Percentiles rank a stretch among this genome's conserved stretches.
These are phyloP conservation scores for Tylopilus vinaceipallidus DNA, from an alignment of 768 basidiomycete species.

Conservation along the genomic window DNA sequence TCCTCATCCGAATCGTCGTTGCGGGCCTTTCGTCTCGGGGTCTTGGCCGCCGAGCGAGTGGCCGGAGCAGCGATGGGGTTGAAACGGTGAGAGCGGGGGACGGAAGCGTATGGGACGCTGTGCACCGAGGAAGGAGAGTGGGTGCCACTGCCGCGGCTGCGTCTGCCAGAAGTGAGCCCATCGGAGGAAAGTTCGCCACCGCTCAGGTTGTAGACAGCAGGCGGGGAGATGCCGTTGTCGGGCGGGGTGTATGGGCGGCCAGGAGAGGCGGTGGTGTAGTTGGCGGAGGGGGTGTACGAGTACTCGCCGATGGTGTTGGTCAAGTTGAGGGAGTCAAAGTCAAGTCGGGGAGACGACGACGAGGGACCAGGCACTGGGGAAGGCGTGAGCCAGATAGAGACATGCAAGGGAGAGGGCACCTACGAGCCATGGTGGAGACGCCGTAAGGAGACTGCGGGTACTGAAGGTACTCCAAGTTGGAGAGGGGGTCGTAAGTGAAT, in stretches of 20 bases:
- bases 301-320: slow-evolving; percentile 56
- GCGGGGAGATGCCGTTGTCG: slow-evolving; percentile 65
- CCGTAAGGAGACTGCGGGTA: slow-evolving; percentile 66
- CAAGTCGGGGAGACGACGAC: slow-evolving; percentile 56
- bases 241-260: slow-evolving; percentile 71
- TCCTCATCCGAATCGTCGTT: slow-evolving; percentile 73
- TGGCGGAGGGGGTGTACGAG: slow-evolving; percentile 51
- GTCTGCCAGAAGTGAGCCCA: slow-evolving; percentile 58
- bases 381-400: slow-evolving; percentile 8
- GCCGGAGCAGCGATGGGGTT: slow-evolving; percentile 64
- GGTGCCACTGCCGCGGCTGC: slow-evolving; percentile 70
- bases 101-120: slow-evolving; percentile 54
- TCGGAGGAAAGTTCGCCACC: slow-evolving; percentile 76
- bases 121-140: slow-evolving; percentile 48
- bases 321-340: slow-evolving; percentile 62
- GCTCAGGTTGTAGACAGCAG: slow-evolving; percentile 68
- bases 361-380: slow-evolving; percentile 50
- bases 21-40: slow-evolving; percentile 42
- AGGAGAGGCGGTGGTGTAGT: slow-evolving; percentile 52
- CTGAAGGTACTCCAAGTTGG: slow-evolving; percentile 60
- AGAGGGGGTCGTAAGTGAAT: slow-evolving; percentile 45
- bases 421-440: slow-evolving; percentile 59
- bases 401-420: slow-evolving; percentile 29
- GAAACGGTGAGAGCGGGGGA: slow-evolving; percentile 76
- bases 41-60: slow-evolving; percentile 52